These are phyloP conservation scores for Panaeolus cyanescens DNA, from an alignment of 768 basidiomycete species.

Conservation along the genomic window DNA sequence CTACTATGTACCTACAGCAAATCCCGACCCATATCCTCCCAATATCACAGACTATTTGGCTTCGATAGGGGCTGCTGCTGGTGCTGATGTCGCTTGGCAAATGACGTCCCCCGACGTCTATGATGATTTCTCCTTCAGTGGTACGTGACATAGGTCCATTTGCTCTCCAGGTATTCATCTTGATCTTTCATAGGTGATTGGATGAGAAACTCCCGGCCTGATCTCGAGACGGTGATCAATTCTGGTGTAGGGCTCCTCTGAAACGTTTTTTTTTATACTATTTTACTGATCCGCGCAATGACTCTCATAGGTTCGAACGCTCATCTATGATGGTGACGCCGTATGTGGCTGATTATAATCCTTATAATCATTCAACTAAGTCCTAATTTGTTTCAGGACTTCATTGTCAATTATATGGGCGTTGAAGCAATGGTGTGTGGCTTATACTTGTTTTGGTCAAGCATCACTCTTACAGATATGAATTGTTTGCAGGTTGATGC, in stretches of 20 bases:
- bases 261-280: no score
- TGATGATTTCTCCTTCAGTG: conserved; percentile 42
- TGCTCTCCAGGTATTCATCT: no score
- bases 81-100: conserved; percentile 46
- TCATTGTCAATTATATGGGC: not conserved
- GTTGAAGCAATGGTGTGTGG: not conserved
- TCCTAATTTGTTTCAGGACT: not conserved
- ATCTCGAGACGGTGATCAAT: conserved; percentile 5
- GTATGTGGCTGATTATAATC: not conserved
- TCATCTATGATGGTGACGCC: not conserved
- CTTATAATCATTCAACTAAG: not conserved
- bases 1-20: not conserved
- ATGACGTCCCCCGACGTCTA: conserved; percentile 44
- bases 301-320: not conserved
- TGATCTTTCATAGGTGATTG: no score
- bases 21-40: conserved; percentile 1
- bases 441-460: no score
- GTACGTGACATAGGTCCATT: conserved; percentile 18
- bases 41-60: conserved; percentile 17
- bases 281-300: no score
- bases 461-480: not conserved
- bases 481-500: not conserved
- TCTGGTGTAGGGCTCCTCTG: not conserved
- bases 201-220: not conserved
- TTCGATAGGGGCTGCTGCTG: conserved; percentile 36